Percentiles rank a stretch among this genome's conserved stretches.
Conservation (phyloP, 108 stramenopile genomes). For the Discostella stelligeroides region DNA sequence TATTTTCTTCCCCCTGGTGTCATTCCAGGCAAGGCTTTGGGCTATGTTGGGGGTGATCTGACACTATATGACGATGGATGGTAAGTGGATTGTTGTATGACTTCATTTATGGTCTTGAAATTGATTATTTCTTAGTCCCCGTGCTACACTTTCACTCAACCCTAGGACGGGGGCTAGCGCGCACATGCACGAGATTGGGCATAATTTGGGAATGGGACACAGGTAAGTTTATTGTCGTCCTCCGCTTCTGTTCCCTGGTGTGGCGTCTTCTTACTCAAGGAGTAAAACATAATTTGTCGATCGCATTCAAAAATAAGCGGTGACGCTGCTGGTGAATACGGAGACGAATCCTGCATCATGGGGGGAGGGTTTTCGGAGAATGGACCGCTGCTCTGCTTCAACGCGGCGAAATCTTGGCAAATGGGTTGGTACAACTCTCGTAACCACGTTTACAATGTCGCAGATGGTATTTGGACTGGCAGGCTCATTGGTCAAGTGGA, state of each 20-base stretch:
- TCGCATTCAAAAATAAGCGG: no score
- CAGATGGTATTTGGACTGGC: constrained; percentile 17
- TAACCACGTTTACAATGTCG: constrained; percentile 11
- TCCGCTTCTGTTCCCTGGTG: no score
- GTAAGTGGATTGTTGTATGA: background rate
- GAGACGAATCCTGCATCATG: constrained; percentile 46
- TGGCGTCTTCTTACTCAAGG: no score
- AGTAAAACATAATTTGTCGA: no score
- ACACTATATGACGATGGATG: constrained; percentile 1
- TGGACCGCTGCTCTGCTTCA: constrained; percentile 3
- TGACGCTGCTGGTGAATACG: constrained; percentile 47
- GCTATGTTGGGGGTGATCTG: background rate
- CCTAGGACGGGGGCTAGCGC: background rate
- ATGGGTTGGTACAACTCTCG: constrained; percentile 9
- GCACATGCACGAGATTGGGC: constrained; percentile 11
- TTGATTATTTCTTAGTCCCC: background rate
- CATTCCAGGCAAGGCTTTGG: background rate
- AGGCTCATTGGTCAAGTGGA: constrained; percentile 26
- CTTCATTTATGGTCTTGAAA: background rate
- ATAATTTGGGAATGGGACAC: constrained; percentile 28
- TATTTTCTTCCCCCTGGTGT: constrained; percentile 8
- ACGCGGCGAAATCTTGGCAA: constrained; percentile 6
- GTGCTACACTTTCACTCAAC: background rate
- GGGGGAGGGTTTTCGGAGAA: background rate
- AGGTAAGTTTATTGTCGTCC: no score